A percentile compares a stretch with the other conserved stretches of the same genome.
Conservation (phyloP, 2,329 filamentous ascomycete genomes). For the Phaeosphaeriaceae sp. region DNA sequence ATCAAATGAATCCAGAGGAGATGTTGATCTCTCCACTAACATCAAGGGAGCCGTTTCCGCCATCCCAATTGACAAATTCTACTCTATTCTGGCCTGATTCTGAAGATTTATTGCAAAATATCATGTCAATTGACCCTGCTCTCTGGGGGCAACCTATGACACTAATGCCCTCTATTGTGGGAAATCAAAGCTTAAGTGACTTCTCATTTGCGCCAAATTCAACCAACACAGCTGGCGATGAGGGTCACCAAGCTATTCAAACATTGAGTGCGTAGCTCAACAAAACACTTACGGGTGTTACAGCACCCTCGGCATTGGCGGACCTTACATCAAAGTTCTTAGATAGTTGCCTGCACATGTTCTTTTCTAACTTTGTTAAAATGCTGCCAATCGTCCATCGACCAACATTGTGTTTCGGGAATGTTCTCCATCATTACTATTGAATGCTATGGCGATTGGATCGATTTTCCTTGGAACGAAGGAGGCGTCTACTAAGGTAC, state of each 20-base stretch:
- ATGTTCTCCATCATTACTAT: not conserved
- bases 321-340: not conserved
- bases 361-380: not conserved
- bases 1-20: not conserved
- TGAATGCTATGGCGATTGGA: not conserved
- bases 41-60: not conserved
- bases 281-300: not conserved
- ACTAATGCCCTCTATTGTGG: not conserved
- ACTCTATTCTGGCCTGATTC: not conserved
- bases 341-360: not conserved
- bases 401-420: not conserved
- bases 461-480: not conserved
- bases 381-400: not conserved
- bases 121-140: not conserved
- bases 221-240: not conserved
- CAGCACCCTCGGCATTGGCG: not conserved
- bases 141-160: not conserved
- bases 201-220: not conserved
- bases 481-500: not conserved
- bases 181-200: not conserved
- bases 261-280: not conserved
- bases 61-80: not conserved
- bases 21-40: not conserved
- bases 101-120: not conserved
- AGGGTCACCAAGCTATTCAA: not conserved